Evolutionary conservation across 192 early-diverging fungal genomes (phyloP).

Genomic region (Umbelopsis sp.): DNA sequence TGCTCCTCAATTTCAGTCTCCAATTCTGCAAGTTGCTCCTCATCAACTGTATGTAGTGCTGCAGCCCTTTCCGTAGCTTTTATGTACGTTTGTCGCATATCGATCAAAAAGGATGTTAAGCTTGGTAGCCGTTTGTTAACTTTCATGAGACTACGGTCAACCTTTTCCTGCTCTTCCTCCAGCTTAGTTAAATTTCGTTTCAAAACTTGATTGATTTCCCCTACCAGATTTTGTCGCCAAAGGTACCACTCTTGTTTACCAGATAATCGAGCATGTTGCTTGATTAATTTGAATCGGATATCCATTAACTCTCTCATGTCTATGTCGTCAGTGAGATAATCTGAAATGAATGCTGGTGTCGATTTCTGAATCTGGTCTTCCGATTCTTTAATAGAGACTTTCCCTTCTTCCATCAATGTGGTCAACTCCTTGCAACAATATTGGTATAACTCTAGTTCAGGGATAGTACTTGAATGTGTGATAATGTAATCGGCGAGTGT

Average conservation of each 20-base stretch:
- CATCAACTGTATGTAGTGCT: background rate
- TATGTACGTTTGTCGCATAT: conserved; percentile 14
- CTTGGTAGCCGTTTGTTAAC: background rate
- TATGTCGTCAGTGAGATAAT: conserved; percentile 5
- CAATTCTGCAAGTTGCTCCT: conserved; percentile 13
- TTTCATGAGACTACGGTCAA: background rate
- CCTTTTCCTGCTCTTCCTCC: background rate
- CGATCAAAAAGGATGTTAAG: background rate
- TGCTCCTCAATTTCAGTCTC: conserved; percentile 23
- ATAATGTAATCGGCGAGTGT: conserved; percentile 11
- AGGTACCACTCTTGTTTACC: conserved; percentile 23
- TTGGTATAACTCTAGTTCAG: conserved; percentile 24
- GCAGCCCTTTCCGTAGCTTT: conserved; percentile 16
- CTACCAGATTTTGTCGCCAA: conserved; percentile 22
- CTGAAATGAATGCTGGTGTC: conserved; percentile 19
- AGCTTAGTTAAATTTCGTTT: conserved; percentile 4
- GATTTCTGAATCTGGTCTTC: conserved; percentile 7
- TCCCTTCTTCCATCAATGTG: conserved; percentile 19
- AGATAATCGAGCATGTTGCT: conserved; percentile 15
- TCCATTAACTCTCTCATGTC: conserved; percentile 9
- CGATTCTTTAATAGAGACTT: conserved; percentile 3
- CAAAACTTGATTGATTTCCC: conserved; percentile 16
- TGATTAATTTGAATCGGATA: conserved; percentile 18
- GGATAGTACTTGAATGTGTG: background rate
- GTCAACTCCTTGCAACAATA: conserved; percentile 23